Evolutionary conservation across 441 rosid species (phyloP).

Genomic region (Bruguiera hainesii): DNA sequence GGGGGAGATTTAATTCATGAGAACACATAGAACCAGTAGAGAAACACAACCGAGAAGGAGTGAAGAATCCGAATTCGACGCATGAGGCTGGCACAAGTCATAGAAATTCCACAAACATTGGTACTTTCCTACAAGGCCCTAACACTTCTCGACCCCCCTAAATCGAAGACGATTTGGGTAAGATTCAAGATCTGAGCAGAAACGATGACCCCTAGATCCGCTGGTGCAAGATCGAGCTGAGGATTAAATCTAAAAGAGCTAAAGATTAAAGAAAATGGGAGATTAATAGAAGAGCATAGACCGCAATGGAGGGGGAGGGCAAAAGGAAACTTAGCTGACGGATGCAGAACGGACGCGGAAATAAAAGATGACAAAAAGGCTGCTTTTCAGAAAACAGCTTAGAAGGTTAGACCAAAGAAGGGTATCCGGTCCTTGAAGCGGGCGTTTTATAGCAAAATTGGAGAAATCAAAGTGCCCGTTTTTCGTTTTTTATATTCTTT

Average conservation of each 20-base stretch:
- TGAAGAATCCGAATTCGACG: slow-evolving; percentile 76
- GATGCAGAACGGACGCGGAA: background rate
- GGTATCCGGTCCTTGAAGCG: background rate
- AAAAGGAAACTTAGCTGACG: slow-evolving; percentile 25
- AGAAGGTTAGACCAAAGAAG: slow-evolving; percentile 32
- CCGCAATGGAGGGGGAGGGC: background rate
- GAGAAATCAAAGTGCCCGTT: background rate
- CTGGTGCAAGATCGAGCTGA: slow-evolving; percentile 10
- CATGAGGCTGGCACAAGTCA: slow-evolving; percentile 52
- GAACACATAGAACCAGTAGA: slow-evolving; percentile 84
- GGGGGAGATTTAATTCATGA: slow-evolving; percentile 44
- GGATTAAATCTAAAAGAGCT: background rate
- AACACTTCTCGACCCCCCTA: slow-evolving; percentile 9
- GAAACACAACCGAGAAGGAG: slow-evolving; percentile 85
- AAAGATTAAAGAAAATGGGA: background rate
- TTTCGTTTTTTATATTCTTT: background rate
- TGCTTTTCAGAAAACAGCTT: too few species aligned
- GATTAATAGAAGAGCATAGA: background rate
- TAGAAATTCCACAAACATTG: slow-evolving; percentile 47
- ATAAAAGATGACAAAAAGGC: too few species aligned
- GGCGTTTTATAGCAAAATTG: slow-evolving; percentile 29
- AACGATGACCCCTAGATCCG: slow-evolving; percentile 24
- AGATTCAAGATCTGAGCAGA: background rate
- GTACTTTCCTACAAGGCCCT: slow-evolving; percentile 2
- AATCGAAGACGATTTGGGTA: background rate